Base-by-base conservation (phyloP, 2,329 filamentous ascomycete genomes). In the Cladosporium sp. region DNA sequence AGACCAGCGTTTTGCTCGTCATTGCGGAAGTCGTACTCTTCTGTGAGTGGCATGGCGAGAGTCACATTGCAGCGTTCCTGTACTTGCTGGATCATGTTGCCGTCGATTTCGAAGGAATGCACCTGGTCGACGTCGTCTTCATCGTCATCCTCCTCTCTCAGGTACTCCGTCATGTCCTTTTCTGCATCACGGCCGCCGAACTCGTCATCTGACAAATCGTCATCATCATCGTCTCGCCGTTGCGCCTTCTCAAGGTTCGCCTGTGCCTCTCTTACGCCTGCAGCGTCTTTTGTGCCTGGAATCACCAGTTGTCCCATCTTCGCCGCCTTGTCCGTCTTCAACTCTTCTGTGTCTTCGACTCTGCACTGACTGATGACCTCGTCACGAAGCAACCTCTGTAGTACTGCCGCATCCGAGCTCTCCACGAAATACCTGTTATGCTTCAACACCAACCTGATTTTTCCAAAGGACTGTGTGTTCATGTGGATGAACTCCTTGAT, bases 1-100 rank as follows among this genome's bases (percentile, higher is more conserved):
- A 99, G 82, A 59, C 92, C 97, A 0, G 94, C 87, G 73, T 98
- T 99, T 71, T 88, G 85, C 67, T 91, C 87, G 76, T 99, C 95
- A 71, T 95, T 93, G 65, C 93, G 86, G 78, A 98, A 99, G 77
- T 99, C 95, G 78, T 99, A 99, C 79, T 99, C 95, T 77, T 98
- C 93, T 10, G 97, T 86, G 10, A 97, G 89, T 3, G 95, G 95
- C 68, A 92, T 90, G 28, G 90, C 90, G 59, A 99, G 88, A 54
- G 91, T 90, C 61, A 96, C 86, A 36, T 76, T 76, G 74, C 95
- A 98, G 66, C 92, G 90, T 77, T 95, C 93, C 74, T 96, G 92
- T 1, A 98, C 93, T 2, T 85, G 85, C 79, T 97, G 93, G 49
- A 97, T 93, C 53, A 89, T 88, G 67, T 88, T 86, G 70, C 93